These are phyloP conservation scores for Coemansia sp. DNA, from an alignment of 192 early-diverging fungal species.

Conservation along the genomic window DNA sequence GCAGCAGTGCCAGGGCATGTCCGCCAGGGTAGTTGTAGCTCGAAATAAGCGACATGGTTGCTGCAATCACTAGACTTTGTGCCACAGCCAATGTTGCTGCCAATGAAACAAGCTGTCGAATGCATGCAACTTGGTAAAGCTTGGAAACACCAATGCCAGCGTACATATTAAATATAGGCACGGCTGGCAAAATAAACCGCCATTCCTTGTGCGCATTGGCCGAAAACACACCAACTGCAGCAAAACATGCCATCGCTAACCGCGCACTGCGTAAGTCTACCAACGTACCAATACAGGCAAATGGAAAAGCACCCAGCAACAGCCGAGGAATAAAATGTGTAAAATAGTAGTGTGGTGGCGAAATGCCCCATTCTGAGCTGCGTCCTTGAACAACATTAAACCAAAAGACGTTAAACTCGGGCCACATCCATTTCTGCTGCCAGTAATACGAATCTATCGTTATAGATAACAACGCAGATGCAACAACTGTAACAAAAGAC, in stretches of 20 bases:
- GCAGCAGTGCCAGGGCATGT: conserved; percentile 65
- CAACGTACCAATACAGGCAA: conserved; percentile 57
- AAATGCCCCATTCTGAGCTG: conserved; percentile 46
- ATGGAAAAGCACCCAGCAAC: conserved; percentile 66
- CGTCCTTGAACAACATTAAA: conserved; percentile 64
- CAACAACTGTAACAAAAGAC: not conserved
- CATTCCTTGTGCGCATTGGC: conserved; percentile 91
- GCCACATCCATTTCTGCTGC: conserved; percentile 59
- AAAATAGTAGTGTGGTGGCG: conserved; percentile 75
- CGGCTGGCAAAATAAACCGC: conserved; percentile 85
- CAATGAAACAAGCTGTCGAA: conserved; percentile 21
- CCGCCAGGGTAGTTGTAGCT: conserved; percentile 89
- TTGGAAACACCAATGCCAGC: conserved; percentile 58
- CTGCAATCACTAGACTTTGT: conserved; percentile 6
- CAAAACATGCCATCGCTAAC: conserved; percentile 57
- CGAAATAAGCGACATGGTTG: conserved; percentile 60
- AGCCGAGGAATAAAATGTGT: conserved; percentile 72
- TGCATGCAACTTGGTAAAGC: conserved; percentile 4
- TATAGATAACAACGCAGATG: conserved; percentile 41
- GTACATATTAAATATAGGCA: conserved; percentile 77
- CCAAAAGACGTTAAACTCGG: conserved; percentile 61
- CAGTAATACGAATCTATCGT: conserved; percentile 67
- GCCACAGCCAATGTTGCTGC: not conserved
- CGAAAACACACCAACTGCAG: conserved; percentile 69
- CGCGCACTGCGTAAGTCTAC: conserved; percentile 52